phyloP scores from a whole-genome alignment of 1,284 basidiomycete species.

The Ustilago sp. region DNA sequence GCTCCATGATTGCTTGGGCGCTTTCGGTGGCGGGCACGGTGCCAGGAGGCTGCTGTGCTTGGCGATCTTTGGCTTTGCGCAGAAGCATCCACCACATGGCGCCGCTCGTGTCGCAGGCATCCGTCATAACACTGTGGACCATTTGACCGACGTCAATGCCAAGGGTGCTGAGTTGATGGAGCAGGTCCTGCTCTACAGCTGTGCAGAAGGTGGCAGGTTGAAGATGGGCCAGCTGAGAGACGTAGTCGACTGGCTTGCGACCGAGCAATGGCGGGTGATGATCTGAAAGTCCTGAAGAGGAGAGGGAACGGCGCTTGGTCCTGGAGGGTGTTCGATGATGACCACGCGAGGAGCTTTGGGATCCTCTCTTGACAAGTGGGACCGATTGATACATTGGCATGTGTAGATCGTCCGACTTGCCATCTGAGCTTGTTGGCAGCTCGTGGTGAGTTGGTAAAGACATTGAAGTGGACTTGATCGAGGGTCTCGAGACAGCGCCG shows the following conservation, averaged over 20 bases:
- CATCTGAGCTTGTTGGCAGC: conserved; percentile 21
- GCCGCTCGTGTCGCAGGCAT: conserved; percentile 91
- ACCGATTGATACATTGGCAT: conserved; percentile 34
- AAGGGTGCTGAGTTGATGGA: conserved; percentile 80
- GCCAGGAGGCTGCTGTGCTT: conserved; percentile 10
- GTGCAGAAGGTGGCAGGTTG: conserved; percentile 87
- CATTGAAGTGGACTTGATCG: conserved; percentile 32
- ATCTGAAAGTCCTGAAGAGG: conserved; percentile 69
- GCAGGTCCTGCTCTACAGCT: conserved; percentile 78
- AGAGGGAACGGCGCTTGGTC: conserved; percentile 90
- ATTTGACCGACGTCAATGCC: conserved; percentile 96
- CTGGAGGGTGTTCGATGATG: conserved; percentile 86
- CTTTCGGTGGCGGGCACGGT: conserved; percentile 5
- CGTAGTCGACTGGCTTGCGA: conserved; percentile 74
- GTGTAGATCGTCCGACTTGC: conserved; percentile 14
- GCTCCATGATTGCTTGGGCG: background rate
- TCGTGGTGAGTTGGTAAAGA: conserved; percentile 60
- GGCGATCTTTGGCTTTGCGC: conserved; percentile 77
- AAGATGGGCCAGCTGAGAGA: conserved; percentile 77
- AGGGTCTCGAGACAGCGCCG: conserved; percentile 18
- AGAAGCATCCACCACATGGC: conserved; percentile 97
- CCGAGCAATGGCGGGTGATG: conserved; percentile 53
- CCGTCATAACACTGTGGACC: conserved; percentile 86
- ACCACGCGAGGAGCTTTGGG: conserved; percentile 56
- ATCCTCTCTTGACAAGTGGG: conserved; percentile 46